Base-by-base conservation (phyloP, 2,329 filamentous ascomycete genomes). In the Penicillium sp. region DNA sequence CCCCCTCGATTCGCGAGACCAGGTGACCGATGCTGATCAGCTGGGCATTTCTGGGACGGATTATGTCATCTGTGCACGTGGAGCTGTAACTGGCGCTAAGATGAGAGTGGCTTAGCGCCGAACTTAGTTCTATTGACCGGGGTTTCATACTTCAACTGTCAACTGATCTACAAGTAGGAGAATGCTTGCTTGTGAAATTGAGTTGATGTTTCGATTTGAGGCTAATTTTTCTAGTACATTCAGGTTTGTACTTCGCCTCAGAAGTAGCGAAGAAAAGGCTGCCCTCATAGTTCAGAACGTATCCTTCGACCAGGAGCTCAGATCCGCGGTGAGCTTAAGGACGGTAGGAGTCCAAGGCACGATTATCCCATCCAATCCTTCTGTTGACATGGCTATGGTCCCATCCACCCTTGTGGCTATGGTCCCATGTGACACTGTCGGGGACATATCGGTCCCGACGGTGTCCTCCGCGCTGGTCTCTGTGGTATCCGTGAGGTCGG, bases 261-360 rank as follows among this genome's bases (percentile, higher is more conserved):
- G 47, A 25, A 39, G 23, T 21, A 44, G 19, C 23, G 17, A 25
- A 25, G n/a, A 53, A 57, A 57, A 23, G 6, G 17, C 21, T n/a
- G 6, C 9, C 35, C 19, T 33, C 39, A 17, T 19, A 25, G 12
- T 47, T 52, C 35, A 36, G 38, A 15, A 19, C 12, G 27, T 21
- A 17, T 42, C 12, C 1, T 21, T 15, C 19, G 13, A 48, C 10
- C 8, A 41, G 17, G 12, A 44, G 5, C 6, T 39, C 21, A 23
- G 29, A 19, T n/a, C 12, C 25, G 9, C 21, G 42, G 15, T 27
- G 17, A n/a, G 31, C n/a, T 10, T 53, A 48, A 12, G 66, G 65
- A 19, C 70, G 68, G 49, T 72, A 71, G 25, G 66, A 70, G 52
- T 71, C 70, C 4, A 66, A 41, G 9, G 33, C n/a, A 13, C 61